Percentiles rank a stretch among this genome's conserved stretches.
phyloP scores from a whole-genome alignment of 2,329 filamentous ascomycete genomes.

The Cladosporium sp. region DNA sequence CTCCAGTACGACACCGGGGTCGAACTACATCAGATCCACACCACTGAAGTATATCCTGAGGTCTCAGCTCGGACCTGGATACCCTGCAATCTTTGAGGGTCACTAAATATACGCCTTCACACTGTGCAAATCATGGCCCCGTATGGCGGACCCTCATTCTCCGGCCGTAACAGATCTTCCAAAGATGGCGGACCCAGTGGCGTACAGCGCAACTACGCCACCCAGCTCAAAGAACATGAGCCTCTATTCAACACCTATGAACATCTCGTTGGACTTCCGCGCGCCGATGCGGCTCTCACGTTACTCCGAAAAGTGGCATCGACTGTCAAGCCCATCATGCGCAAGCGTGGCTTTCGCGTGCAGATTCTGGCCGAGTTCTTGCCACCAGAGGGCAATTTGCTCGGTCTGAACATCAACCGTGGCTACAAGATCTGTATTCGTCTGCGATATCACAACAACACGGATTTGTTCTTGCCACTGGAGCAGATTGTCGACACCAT shows the following conservation, averaged over 20 bases:
- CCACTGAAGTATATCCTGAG: no score
- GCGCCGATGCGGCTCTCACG: constrained; percentile 44
- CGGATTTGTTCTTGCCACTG: constrained; percentile 70
- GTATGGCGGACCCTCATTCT: constrained; percentile 17
- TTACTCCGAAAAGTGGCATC: constrained; percentile 78
- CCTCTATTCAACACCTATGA: constrained; percentile 48
- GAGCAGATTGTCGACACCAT: constrained; percentile 85
- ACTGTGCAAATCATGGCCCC: constrained; percentile 9
- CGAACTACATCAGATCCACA: no score
- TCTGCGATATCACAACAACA: constrained; percentile 70
- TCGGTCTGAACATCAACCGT: constrained; percentile 74
- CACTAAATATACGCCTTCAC: no score
- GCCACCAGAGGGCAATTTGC: constrained; percentile 66
- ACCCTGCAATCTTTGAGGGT: no score
- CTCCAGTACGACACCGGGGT: no score
- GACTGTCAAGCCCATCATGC: constrained; percentile 91
- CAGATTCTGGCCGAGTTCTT: constrained; percentile 79
- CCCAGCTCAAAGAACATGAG: constrained; percentile 42
- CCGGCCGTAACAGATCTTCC: constrained; percentile 22
- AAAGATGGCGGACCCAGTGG: constrained; percentile 29
- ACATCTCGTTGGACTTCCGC: constrained; percentile 44
- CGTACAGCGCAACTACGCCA: constrained; percentile 31
- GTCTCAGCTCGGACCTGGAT: no score
- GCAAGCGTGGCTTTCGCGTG: constrained; percentile 76
- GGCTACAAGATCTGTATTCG: constrained; percentile 79